phyloP scores from a whole-genome alignment of 306 rosid genomes.

The Cotoneaster glaucophyllus region DNA sequence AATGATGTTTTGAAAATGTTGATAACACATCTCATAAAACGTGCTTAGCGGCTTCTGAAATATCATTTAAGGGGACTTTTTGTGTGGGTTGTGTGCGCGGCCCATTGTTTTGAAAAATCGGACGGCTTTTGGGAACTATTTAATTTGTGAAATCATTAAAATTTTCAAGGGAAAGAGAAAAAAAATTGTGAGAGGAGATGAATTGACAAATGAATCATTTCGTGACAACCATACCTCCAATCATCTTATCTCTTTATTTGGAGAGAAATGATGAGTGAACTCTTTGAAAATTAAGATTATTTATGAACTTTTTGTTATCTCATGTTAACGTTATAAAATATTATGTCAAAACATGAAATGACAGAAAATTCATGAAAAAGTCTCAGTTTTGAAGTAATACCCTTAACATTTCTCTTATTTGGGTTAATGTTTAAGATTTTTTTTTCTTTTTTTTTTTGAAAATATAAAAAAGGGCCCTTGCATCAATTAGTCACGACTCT shows the following conservation, averaged over 20 bases:
- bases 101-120: background rate
- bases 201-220: background rate
- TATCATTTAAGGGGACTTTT: background rate
- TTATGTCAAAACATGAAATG: accelerated
- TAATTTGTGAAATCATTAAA: background rate
- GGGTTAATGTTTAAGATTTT: background rate
- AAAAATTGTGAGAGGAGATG: background rate
- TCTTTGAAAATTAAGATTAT: too few species aligned
- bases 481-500: background rate
- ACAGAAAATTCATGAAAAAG: too few species aligned
- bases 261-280: too few species aligned
- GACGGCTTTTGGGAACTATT: background rate
- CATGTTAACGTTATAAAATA: accelerated
- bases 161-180: background rate
- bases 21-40: background rate
- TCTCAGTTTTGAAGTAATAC: too few species aligned
- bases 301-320: too few species aligned
- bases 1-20: background rate
- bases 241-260: background rate
- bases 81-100: background rate
- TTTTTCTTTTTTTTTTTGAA: background rate
- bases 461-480: background rate
- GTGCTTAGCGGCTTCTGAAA: slow-evolving; percentile 9
- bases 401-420: too few species aligned
- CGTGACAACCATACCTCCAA: background rate